Conservation (phyloP, 2,329 filamentous ascomycete genomes). For the Helotiales sp. region DNA sequence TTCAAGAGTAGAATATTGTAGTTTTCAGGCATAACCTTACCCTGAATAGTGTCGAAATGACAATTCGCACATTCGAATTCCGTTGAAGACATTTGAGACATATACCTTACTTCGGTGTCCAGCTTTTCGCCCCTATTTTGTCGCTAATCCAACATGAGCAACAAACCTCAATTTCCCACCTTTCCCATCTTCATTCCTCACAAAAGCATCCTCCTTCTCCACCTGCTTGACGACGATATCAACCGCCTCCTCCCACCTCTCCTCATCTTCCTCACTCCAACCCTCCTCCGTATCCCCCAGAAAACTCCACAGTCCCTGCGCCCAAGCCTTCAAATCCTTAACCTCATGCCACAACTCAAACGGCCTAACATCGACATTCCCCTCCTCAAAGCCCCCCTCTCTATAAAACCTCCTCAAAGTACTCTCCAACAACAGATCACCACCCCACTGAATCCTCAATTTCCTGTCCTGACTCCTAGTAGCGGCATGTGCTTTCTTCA, state of each 20-base stretch:
- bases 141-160: slow-evolving; percentile 18
- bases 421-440: slow-evolving; percentile 13
- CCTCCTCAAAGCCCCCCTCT: slow-evolving; percentile 14
- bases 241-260: slow-evolving; percentile 23
- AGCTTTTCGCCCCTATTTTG: slow-evolving; percentile 5
- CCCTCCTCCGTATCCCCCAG: slow-evolving; percentile 13
- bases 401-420: slow-evolving; percentile 8
- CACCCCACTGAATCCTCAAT: slow-evolving; percentile 6
- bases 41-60: not conserved
- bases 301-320: slow-evolving; percentile 20
- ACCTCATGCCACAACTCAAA: slow-evolving; percentile 11
- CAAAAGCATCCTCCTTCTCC: slow-evolving; percentile 3
- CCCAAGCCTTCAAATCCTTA: slow-evolving; percentile 13
- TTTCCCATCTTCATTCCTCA: slow-evolving; percentile 16
- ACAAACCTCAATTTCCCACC: slow-evolving; percentile 14
- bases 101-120: too few relatives aligned
- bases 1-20: not conserved
- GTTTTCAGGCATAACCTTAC: not conserved
- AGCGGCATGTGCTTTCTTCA: slow-evolving; percentile 5
- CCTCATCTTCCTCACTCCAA: slow-evolving; percentile 19
- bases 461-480: slow-evolving; percentile 11
- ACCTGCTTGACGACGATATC: slow-evolving; percentile 12
- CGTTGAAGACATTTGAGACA: not conserved
- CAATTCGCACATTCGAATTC: not conserved
- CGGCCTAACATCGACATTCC: slow-evolving; percentile 7